These are phyloP conservation scores for Bombardia bombarda DNA, from an alignment of 495 filamentous ascomycete species.

Conservation along the genomic window DNA sequence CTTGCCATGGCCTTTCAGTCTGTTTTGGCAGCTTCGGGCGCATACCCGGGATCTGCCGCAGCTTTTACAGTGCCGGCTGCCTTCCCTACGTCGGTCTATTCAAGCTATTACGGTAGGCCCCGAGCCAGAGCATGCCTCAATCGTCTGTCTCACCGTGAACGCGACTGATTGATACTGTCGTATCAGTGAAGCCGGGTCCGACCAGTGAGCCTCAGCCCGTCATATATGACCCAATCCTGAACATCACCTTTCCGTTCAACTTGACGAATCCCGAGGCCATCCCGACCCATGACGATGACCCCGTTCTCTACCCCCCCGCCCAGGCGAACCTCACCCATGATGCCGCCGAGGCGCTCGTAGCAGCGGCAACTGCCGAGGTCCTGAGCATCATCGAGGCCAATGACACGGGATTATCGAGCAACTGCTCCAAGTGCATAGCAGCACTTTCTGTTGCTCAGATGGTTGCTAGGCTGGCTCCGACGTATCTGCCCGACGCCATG, in stretches of 20 bases:
- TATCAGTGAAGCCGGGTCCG: slow-evolving; percentile 34
- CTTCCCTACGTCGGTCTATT: slow-evolving; percentile 49
- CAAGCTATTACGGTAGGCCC: slow-evolving; percentile 34
- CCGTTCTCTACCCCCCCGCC: slow-evolving; percentile 39
- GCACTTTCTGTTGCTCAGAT: slow-evolving; percentile 43
- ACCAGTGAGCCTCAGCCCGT: slow-evolving; percentile 52
- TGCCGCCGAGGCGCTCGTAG: slow-evolving; percentile 33
- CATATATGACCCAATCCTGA: slow-evolving; percentile 47
- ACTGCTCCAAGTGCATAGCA: slow-evolving; percentile 47
- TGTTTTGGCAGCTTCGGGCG: background rate
- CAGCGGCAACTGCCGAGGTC: slow-evolving; percentile 33
- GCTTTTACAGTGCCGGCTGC: slow-evolving; percentile 43
- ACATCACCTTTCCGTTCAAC: slow-evolving; percentile 49
- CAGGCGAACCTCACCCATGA: slow-evolving; percentile 31
- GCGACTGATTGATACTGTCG: background rate
- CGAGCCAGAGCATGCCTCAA: too few species aligned
- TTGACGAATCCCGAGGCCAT: slow-evolving; percentile 48
- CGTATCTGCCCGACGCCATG: slow-evolving; percentile 41
- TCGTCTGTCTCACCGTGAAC: background rate
- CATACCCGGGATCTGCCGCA: slow-evolving; percentile 13
- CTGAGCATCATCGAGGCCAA: slow-evolving; percentile 34
- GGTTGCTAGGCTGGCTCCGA: slow-evolving; percentile 40
- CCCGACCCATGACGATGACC: slow-evolving; percentile 40
- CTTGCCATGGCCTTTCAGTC: background rate
- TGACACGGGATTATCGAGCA: slow-evolving; percentile 21